Evolutionary conservation across 306 rosid species (phyloP).

Genomic region (Glycine soja): DNA sequence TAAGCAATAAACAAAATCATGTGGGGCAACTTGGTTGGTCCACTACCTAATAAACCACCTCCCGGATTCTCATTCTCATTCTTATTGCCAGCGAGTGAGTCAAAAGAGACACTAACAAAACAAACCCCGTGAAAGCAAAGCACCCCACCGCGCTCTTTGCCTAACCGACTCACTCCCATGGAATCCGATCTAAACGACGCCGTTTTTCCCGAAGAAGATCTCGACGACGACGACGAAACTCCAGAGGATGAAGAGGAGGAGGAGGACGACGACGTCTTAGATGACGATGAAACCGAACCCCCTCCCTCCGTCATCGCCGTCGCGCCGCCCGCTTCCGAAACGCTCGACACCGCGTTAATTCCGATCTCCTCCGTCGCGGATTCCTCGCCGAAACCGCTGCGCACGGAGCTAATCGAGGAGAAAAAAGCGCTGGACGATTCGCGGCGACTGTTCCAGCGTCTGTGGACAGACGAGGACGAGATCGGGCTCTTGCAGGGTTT

Average conservation of each 20-base stretch:
- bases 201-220: constrained; percentile 61
- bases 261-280: too few species aligned
- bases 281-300: constrained; percentile 38
- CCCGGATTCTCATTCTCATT: not conserved
- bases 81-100: not conserved
- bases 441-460: constrained; percentile 50
- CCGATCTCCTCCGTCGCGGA: constrained; percentile 16
- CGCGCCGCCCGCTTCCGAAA: constrained; percentile 34
- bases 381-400: constrained; percentile 48
- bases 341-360: constrained; percentile 20
- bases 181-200: constrained; percentile 60
- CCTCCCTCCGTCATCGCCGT: constrained; percentile 29
- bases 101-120: not conserved
- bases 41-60: constrained; percentile 19
- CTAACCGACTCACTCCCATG: constrained; percentile 43
- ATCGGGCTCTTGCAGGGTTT: constrained; percentile 63
- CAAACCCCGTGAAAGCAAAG: not conserved
- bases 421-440: constrained; percentile 56
- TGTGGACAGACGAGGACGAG: constrained; percentile 75
- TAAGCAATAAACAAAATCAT: not conserved
- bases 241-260: constrained; percentile 58
- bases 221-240: constrained; percentile 61
- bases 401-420: constrained; percentile 51
- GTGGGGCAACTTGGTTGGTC: constrained; percentile 12
- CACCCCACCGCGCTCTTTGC: not conserved